phyloP scores from a whole-genome alignment of 208 protist genomes.

The Strigomonas galati region DNA sequence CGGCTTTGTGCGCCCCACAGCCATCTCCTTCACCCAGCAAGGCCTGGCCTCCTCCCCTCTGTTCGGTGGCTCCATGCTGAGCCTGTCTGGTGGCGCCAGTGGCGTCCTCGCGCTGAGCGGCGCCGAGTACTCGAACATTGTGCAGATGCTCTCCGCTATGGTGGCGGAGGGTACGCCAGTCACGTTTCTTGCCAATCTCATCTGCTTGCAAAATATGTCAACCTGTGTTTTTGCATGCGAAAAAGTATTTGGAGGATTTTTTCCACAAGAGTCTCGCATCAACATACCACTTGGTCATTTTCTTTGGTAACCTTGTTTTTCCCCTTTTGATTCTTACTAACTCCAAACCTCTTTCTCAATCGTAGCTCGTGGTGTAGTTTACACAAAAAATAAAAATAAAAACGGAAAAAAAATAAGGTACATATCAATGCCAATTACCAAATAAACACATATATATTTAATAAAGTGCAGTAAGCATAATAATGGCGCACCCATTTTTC shows the following conservation, averaged over 20 bases:
- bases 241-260: constrained; percentile 82
- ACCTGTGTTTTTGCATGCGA: constrained; percentile 79
- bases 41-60: constrained; percentile 42
- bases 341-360: too few relatives aligned
- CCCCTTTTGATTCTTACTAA: too few relatives aligned
- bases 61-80: constrained; percentile 24
- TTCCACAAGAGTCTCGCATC: background rate
- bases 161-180: constrained; percentile 39
- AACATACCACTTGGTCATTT: too few relatives aligned
- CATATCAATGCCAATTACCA: too few relatives aligned
- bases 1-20: constrained; percentile 72
- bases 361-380: too few relatives aligned
- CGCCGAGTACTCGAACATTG: constrained; percentile 25
- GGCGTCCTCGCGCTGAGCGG: constrained; percentile 7
- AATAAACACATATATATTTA: too few relatives aligned
- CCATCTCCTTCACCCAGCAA: constrained; percentile 37
- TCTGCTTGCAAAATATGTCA: constrained; percentile 84
- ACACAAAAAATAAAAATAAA: too few relatives aligned
- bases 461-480: too few relatives aligned
- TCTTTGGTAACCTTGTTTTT: too few relatives aligned
- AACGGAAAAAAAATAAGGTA: too few relatives aligned
- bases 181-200: constrained; percentile 37
- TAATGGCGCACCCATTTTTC: too few relatives aligned
- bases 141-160: constrained; percentile 47
- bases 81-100: constrained; percentile 19